Conservation (phyloP, 371 early-diverging fungal species). For the Rhizopus sp. region DNA sequence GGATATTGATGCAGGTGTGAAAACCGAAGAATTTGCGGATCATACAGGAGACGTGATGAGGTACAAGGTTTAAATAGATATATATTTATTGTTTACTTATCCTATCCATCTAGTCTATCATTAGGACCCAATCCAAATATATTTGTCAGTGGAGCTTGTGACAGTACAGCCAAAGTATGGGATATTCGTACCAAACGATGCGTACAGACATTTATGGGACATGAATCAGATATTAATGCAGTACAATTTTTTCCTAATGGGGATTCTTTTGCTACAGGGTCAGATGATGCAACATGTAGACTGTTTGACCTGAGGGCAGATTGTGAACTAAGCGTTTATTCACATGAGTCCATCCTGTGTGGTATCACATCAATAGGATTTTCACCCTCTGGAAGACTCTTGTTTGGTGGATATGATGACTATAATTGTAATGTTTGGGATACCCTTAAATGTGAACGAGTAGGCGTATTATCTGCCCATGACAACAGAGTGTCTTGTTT, state of each 20-base stretch:
- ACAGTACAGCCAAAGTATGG: constrained; percentile 98
- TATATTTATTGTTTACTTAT: not conserved
- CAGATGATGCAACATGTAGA: constrained; percentile 97
- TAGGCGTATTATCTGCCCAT: constrained; percentile 91
- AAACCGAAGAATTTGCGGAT: constrained; percentile 92
- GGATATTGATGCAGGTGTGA: constrained; percentile 97
- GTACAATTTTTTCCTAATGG: constrained; percentile 99
- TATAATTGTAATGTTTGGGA: constrained; percentile 99
- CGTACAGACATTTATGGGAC: constrained; percentile 97
- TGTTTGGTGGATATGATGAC: constrained; percentile 99
- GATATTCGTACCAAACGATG: constrained; percentile 95
- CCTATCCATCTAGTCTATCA: constrained; percentile 63
- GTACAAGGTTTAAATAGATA: constrained; percentile 26
- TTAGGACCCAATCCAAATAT: constrained; percentile 90
- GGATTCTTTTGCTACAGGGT: constrained; percentile 95
- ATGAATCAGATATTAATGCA: constrained; percentile 98
- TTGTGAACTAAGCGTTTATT: constrained; percentile 93
- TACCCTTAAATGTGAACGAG: constrained; percentile 92
- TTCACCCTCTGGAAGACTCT: constrained; percentile 90
- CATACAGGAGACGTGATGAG: constrained; percentile 99
- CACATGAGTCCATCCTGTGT: constrained; percentile 94
- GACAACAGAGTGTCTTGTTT: constrained; percentile 96
- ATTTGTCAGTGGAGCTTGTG: constrained; percentile 98
- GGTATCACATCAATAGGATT: constrained; percentile 98
- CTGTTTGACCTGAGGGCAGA: constrained; percentile 97